These are phyloP conservation scores for Penicillium glabrum DNA, from an alignment of 2,329 filamentous ascomycete species.

Conservation along the genomic window DNA sequence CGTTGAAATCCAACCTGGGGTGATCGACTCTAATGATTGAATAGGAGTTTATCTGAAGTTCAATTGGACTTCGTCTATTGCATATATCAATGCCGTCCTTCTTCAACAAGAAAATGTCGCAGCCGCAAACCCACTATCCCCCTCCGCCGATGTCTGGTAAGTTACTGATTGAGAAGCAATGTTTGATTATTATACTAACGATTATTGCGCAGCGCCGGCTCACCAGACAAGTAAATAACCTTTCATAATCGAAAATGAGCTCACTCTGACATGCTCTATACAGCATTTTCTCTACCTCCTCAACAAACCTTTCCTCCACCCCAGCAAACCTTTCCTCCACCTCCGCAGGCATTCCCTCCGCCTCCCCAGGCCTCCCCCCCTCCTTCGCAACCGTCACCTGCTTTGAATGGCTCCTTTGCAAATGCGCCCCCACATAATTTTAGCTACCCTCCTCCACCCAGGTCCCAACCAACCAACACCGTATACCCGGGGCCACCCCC, in stretches of 20 bases:
- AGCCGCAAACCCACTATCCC: constrained; percentile 7
- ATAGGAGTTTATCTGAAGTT: background rate
- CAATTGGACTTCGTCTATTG: background rate
- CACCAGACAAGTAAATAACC: background rate
- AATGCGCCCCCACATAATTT: background rate
- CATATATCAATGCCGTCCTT: background rate
- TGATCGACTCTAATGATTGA: background rate
- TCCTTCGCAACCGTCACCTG: background rate
- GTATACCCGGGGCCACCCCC: background rate
- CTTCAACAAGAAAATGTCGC: background rate
- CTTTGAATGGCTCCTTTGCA: background rate
- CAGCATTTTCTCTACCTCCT: background rate
- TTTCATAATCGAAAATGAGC: background rate
- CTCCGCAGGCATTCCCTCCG: background rate
- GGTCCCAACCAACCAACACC: background rate
- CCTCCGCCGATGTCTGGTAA: constrained; percentile 19
- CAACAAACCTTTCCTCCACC: background rate
- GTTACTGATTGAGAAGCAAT: background rate
- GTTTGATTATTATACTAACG: background rate
- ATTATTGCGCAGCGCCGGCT: background rate
- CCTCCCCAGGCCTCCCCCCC: background rate
- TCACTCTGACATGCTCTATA: background rate
- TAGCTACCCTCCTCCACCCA: background rate
- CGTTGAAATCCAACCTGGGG: background rate
- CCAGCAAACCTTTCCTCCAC: background rate